These are phyloP conservation scores for Umbelopsis sp. DNA, from an alignment of 192 early-diverging fungal species.

Conservation along the genomic window DNA sequence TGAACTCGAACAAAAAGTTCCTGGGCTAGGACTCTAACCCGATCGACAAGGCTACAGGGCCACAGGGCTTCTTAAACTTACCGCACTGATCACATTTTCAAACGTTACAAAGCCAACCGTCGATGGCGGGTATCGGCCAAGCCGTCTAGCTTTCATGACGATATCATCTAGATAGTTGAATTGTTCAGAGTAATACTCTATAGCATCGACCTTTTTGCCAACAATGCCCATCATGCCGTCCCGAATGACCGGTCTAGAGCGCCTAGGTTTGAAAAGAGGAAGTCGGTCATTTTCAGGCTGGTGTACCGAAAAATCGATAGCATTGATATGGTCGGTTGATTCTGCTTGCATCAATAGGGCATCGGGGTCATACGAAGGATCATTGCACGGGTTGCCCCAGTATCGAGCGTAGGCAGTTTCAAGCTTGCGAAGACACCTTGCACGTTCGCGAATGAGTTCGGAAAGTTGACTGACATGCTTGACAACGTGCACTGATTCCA, in stretches of 20 bases:
- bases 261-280: background rate
- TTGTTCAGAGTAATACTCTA: conserved; percentile 60
- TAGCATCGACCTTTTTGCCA: conserved; percentile 69
- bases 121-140: conserved; percentile 45
- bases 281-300: background rate
- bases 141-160: conserved; percentile 49
- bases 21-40: no score
- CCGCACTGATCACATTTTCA: conserved; percentile 68
- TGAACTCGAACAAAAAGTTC: no score
- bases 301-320: conserved; percentile 24
- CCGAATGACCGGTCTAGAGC: conserved; percentile 44
- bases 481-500: conserved; percentile 67
- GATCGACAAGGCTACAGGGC: no score
- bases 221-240: conserved; percentile 47
- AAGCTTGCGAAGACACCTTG: conserved; percentile 52
- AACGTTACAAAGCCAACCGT: conserved; percentile 83
- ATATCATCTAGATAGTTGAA: conserved; percentile 60
- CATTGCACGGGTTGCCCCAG: conserved; percentile 72
- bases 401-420: conserved; percentile 60
- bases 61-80: conserved; percentile 29
- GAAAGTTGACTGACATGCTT: conserved; percentile 60
- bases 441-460: conserved; percentile 57
- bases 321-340: conserved; percentile 15
- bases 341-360: conserved; percentile 45
- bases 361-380: conserved; percentile 65